Evolutionary conservation across 2,329 filamentous ascomycete species (phyloP), one percentile per base, ranked within the genome.

Genomic region (Penicillium polonicum): DNA sequence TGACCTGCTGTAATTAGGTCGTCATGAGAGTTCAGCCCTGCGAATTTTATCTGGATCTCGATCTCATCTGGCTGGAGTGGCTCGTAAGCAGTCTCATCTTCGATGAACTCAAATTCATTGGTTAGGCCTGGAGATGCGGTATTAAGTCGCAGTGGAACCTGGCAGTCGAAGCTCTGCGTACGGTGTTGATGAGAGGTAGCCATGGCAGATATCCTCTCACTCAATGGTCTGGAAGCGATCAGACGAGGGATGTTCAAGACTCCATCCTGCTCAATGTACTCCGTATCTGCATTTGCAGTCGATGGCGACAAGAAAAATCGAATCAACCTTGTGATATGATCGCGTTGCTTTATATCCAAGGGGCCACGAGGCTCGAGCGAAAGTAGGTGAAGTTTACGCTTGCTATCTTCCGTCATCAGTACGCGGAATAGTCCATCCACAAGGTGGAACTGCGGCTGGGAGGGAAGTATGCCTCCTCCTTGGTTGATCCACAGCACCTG

Each of bases 21-120:
- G 74, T 6, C 73, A 70, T 10, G 71, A 65, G 5, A 77, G 58
- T 12, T 65, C 57, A 12, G 70, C 68, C 43, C 74, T 35, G 35
- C 43, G 9, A 33, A 52, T 29, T 48, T 36, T 41, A 39, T 57
- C 19, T 44, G 46, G 31, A 44, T 60, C 48, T 42, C 57, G 27
- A 23, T 52, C 27, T 62, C 60, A 15, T 59, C 5, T 23, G 2
- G 48, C 33, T 42, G 1, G 54, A 36, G 63, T 17, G 35, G 45
- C 29, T 17, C 6, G 19, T 31, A 25, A 21, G 36, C 44, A 15
- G 23, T 44, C 4, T 35, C 25, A 25, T 39, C 31, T 36, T 48
- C 44, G 7, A 43, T 42, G 13, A 42, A 39, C 5, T 49, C 36
- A 10, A 42, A 42, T 15, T 17, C 45, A 23, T 33, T 72, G 3